Evolutionary conservation across 352 stramenopile species (phyloP).

Genomic region (Phytophthora sp.): DNA sequence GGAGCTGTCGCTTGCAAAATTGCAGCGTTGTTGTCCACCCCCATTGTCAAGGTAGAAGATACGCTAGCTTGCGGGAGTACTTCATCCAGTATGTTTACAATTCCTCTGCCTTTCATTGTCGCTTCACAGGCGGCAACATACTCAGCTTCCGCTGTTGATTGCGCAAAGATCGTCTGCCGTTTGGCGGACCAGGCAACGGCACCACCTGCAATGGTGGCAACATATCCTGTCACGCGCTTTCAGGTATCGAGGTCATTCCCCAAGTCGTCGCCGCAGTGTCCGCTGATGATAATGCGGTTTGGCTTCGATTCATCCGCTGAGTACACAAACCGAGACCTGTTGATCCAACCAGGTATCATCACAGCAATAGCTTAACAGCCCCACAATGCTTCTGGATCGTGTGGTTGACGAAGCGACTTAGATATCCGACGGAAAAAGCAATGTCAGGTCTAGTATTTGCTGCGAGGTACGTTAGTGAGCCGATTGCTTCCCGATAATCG

Average conservation of each 20-base stretch:
- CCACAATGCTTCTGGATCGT: too few relatives aligned
- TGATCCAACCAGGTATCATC: neutral
- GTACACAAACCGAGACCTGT: too few relatives aligned
- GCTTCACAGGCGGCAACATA: slow-evolving; percentile 19
- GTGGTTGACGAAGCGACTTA: too few relatives aligned
- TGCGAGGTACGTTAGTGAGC: slow-evolving; percentile 44
- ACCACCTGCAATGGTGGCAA: slow-evolving; percentile 13
- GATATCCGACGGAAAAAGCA: too few relatives aligned
- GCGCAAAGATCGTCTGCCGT: slow-evolving; percentile 18
- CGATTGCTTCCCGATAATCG: too few relatives aligned
- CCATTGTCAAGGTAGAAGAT: too few relatives aligned
- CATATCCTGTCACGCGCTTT: slow-evolving; percentile 22
- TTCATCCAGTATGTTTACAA: slow-evolving; percentile 23
- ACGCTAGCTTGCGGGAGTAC: slow-evolving; percentile 13
- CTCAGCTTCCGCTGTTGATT: slow-evolving; percentile 26
- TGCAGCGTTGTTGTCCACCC: too few relatives aligned
- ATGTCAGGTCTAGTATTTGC: slow-evolving; percentile 29
- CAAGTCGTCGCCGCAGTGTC: slow-evolving; percentile 25
- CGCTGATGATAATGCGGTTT: too few relatives aligned
- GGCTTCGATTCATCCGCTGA: too few relatives aligned
- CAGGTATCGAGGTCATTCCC: slow-evolving; percentile 20
- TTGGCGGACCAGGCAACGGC: slow-evolving; percentile 10
- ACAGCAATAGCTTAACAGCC: too few relatives aligned
- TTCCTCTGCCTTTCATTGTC: slow-evolving; percentile 13
- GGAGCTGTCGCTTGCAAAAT: slow-evolving; percentile 7